Base-by-base conservation (phyloP, 2,329 filamentous ascomycete species). In the Teratosphaeriaceae sp. region DNA sequence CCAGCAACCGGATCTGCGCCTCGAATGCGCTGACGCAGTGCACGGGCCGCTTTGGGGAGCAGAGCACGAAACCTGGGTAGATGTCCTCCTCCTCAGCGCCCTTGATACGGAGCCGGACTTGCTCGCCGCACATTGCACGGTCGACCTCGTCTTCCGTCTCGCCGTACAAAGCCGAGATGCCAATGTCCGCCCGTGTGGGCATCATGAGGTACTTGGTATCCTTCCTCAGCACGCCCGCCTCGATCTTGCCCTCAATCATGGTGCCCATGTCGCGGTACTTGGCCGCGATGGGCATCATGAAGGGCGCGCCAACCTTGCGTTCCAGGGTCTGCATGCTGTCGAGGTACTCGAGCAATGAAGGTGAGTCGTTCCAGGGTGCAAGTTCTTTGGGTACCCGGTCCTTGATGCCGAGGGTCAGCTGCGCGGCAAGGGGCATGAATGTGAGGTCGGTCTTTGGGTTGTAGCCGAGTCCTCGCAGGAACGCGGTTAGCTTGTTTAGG, bases 181-280 rank as follows among this genome's bases (percentile, higher is more conserved):
- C 81, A 42, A 95, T 78, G 37, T 78, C 77, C 48, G 90, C 82
- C 62, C 82, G 84, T 69, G 94, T 95, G 35, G 92, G 92, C 92
- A 98, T 98, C 83, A 98, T 88, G 46, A 94, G 70, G 60, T 94
- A 80, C 48, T 69, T 80, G 70, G 84, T 82, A 48, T 83, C 83
- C 76, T 97, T 97, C 74, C 92, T 92, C 65, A 94, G 75, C 36
- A 96, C 85, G 64, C 88, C 90, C 15, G 89, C 85, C 68, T 98
- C 92, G 52, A 98, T 85, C 75, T 96, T 95, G 54, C 92, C 92
- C 71, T 98, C 94, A 31, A 96, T 79, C 78, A 98, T 88, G 49
- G 92, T 98, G 58, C 92, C 92, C 76, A 98, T 84, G 64, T 98
- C 94, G 57, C 85, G 80, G 73, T 97, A 98, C 71, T 98, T 98